phyloP scores from a whole-genome alignment of 495 filamentous ascomycete genomes.

The Thermothielavioides terrestris region DNA sequence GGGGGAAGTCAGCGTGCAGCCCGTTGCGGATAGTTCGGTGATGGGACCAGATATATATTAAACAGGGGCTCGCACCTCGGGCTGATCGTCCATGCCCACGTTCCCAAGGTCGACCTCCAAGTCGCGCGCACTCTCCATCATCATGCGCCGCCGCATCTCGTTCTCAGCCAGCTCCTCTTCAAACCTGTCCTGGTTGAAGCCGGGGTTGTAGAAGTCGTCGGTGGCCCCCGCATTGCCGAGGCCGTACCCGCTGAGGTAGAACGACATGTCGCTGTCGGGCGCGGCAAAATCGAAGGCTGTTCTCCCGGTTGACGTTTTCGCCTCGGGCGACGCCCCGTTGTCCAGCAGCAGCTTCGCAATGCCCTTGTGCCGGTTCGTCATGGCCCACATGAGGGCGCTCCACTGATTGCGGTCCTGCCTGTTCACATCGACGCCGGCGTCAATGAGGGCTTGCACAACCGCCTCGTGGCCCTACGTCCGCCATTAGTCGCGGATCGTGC shows the following conservation, averaged over 20 bases:
- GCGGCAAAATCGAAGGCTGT: slow-evolving; percentile 96
- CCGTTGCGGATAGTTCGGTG: too few species aligned
- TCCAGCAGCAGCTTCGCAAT: slow-evolving; percentile 90
- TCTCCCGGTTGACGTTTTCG: slow-evolving; percentile 85
- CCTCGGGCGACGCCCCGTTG: slow-evolving; percentile 88
- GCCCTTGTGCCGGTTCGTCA: slow-evolving; percentile 94
- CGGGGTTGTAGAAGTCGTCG: slow-evolving; percentile 91
- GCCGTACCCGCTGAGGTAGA: slow-evolving; percentile 85
- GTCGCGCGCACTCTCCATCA: slow-evolving; percentile 99
- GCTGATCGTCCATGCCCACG: slow-evolving; percentile 89
- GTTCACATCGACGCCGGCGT: slow-evolving; percentile 85
- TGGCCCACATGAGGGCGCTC: slow-evolving; percentile 99
- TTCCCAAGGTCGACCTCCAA: slow-evolving; percentile 95
- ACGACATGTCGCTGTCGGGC: slow-evolving; percentile 91
- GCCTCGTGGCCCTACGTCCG: slow-evolving; percentile 71
- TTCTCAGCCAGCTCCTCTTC: slow-evolving; percentile 97
- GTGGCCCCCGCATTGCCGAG: slow-evolving; percentile 80
- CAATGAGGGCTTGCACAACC: slow-evolving; percentile 74
- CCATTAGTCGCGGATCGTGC: slow-evolving; percentile 11
- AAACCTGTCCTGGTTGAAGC: slow-evolving; percentile 86
- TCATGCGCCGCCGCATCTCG: slow-evolving; percentile 92
- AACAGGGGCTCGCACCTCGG: slow-evolving; percentile 52
- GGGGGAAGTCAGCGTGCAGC: slow-evolving; percentile 1
- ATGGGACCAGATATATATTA: neutral
- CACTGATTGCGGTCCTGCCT: slow-evolving; percentile 92